Percentiles rank a stretch among this genome's conserved stretches.
phyloP scores from a whole-genome alignment of 345 rosid genomes.

The Ceriops tagal region DNA sequence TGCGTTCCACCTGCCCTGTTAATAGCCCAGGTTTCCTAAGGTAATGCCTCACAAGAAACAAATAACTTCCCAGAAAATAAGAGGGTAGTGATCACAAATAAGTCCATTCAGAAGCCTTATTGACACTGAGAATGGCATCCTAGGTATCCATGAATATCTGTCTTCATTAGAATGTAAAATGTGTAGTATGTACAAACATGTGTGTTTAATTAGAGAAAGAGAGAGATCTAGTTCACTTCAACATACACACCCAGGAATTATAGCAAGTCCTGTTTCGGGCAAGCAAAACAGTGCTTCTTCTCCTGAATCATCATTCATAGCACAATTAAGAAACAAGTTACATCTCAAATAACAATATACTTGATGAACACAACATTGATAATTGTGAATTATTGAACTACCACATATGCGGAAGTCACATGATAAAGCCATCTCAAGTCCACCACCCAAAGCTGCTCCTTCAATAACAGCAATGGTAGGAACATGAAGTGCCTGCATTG shows the following conservation, averaged over 20 bases:
- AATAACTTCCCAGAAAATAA: not conserved
- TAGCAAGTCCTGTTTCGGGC: conserved; percentile 98
- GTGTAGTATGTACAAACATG: not conserved
- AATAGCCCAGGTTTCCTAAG: conserved; percentile 18
- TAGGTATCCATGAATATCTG: not conserved
- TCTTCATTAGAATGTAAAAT: not conserved
- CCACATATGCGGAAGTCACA: conserved; percentile 94
- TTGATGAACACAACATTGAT: not conserved
- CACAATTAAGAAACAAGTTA: not conserved
- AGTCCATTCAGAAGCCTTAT: not conserved
- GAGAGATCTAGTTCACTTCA: too few relatives aligned
- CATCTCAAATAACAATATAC: not conserved
- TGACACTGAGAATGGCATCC: too few relatives aligned
- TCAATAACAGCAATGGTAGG: conserved; percentile 89
- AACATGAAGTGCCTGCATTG: conserved; percentile 52
- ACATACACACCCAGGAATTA: conserved; percentile 71
- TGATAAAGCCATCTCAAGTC: conserved; percentile 92
- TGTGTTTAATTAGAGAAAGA: not conserved
- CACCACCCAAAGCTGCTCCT: conserved; percentile 94
- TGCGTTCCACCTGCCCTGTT: conserved; percentile 92
- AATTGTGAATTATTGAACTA: conserved; percentile 23
- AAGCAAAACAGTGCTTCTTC: conserved; percentile 75
- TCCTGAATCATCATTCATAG: conserved; percentile 37
- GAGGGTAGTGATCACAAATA: not conserved
- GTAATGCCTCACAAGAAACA: not conserved